Evolutionary conservation across 257 asterid genomes (phyloP), one percentile per base, ranked within the genome.

Genomic region (Oldenlandia corymbosa): DNA sequence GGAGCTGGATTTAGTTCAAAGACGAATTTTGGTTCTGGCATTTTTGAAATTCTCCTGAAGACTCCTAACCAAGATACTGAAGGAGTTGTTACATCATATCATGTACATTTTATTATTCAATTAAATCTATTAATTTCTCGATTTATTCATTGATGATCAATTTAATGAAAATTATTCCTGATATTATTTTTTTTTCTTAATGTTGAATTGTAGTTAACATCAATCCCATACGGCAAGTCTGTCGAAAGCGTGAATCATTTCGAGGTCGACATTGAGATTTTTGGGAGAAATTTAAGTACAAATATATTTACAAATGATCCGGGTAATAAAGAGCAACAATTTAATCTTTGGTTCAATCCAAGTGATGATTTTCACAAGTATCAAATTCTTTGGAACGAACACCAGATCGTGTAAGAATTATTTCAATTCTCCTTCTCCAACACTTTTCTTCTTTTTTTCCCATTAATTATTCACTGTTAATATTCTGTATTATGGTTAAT

Each of bases 1-100:
- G 81, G 81, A 27, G 70, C 78, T 52, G 81, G 81, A 60, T 71
- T 76, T 42, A 53, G 32, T 9, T 71, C 81, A 6, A 76, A 42
- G 21, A 23, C 14, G 20, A 27, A 68, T 2, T 76, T 39, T 53
- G 78, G 78, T 7, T 76, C 78, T 3, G 78, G 81, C 31, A 49
- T 23, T 39, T 68, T 76, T 42, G 34, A 32, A 10, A 46, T 68
- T n/a, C 53, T 23, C 12, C 30, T 72, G 57, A 76, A 68, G 52
- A 26, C 68, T 17, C 80, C 80, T 63, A 46, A 47, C 18, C 62
- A 69, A 12, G 53, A 55, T 16, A 48, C 62, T 31, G 28, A 26
- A 67, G 80, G 68, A 62, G 17, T 71, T 41, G 20, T 67, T 52
- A 62, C 74, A 58, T 55, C 76, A 39, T 71, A 62, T 12, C 71